phyloP scores from a whole-genome alignment of 768 basidiomycete species.

The Boletus rubroflammeus region DNA sequence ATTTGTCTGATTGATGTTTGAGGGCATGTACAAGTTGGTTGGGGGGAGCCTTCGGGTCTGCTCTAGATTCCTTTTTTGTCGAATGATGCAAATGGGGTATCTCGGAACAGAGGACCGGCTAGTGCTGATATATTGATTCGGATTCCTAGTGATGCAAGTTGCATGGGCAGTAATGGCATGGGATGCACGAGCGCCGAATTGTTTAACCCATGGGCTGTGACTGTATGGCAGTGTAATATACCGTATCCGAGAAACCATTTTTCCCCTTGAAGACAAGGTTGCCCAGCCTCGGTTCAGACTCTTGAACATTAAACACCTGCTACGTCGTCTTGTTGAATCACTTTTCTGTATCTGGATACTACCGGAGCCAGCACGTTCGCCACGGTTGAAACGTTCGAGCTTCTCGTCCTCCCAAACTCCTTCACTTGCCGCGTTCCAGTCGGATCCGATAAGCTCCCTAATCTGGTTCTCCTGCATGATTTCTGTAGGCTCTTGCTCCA shows the following conservation, averaged over 20 bases:
- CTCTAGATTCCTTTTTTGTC: not conserved
- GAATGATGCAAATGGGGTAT: constrained; percentile 6
- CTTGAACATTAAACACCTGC: too few species aligned
- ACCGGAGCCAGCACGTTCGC: not conserved
- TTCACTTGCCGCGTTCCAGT: not conserved
- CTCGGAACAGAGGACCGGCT: constrained; percentile 3
- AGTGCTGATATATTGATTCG: not conserved
- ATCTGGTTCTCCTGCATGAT: constrained; percentile 26
- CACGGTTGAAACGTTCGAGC: not conserved
- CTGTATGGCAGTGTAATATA: too few species aligned
- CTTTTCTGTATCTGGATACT: not conserved
- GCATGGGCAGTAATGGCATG: not conserved
- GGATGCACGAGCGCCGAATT: constrained; percentile 7
- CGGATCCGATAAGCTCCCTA: constrained; percentile 34
- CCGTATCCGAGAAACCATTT: not conserved
- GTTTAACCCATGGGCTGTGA: too few species aligned
- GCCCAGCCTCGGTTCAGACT: not conserved
- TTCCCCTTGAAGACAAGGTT: not conserved
- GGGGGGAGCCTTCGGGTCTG: not conserved
- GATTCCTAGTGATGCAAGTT: not conserved
- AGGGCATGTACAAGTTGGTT: not conserved
- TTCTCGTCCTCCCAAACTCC: not conserved
- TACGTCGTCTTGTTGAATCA: not conserved
- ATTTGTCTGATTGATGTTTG: constrained; percentile 4
- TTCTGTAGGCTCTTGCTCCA: constrained; percentile 15